Percentiles rank a stretch among this genome's conserved stretches.
phyloP scores from a whole-genome alignment of 495 filamentous ascomycete species.

The Penicillium bovifimosum region DNA sequence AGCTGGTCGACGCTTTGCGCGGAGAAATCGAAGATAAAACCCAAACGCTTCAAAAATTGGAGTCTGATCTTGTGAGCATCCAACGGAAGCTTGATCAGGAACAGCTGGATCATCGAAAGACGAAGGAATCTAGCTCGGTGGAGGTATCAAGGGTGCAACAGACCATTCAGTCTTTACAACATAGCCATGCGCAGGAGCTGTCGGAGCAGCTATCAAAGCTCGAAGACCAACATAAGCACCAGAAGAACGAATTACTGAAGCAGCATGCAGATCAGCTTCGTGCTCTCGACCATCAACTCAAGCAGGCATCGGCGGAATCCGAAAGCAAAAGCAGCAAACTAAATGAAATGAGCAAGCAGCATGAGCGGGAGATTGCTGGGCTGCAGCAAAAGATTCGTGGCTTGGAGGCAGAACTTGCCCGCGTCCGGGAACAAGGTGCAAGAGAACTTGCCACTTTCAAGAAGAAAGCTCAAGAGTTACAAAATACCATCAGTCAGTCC shows the following conservation, averaged over 20 bases:
- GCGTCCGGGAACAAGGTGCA: slow-evolving; percentile 45
- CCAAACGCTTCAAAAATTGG: slow-evolving; percentile 60
- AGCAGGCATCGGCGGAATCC: slow-evolving; percentile 45
- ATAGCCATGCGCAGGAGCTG: slow-evolving; percentile 58
- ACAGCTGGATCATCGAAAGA: slow-evolving; percentile 65
- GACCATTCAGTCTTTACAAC: slow-evolving; percentile 66
- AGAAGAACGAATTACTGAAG: slow-evolving; percentile 41
- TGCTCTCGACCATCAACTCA: slow-evolving; percentile 43
- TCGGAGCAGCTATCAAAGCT: slow-evolving; percentile 45
- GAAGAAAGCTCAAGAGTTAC: slow-evolving; percentile 49
- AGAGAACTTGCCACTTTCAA: slow-evolving; percentile 54
- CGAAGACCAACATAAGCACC: slow-evolving; percentile 41
- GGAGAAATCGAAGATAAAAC: slow-evolving; percentile 69
- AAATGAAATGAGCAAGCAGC: slow-evolving; percentile 42
- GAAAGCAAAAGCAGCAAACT: slow-evolving; percentile 42
- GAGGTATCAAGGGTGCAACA: slow-evolving; percentile 64
- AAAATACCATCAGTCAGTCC: slow-evolving; percentile 51
- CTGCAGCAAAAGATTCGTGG: slow-evolving; percentile 53
- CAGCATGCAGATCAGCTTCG: slow-evolving; percentile 47
- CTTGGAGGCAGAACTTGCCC: slow-evolving; percentile 57
- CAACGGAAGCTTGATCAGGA: slow-evolving; percentile 70
- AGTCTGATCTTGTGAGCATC: slow-evolving; percentile 59
- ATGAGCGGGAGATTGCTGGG: slow-evolving; percentile 60
- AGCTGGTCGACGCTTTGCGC: slow-evolving; percentile 77
- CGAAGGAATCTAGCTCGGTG: slow-evolving; percentile 58